Conservation (phyloP, 306 rosid species). For the Sicyos edulis region DNA sequence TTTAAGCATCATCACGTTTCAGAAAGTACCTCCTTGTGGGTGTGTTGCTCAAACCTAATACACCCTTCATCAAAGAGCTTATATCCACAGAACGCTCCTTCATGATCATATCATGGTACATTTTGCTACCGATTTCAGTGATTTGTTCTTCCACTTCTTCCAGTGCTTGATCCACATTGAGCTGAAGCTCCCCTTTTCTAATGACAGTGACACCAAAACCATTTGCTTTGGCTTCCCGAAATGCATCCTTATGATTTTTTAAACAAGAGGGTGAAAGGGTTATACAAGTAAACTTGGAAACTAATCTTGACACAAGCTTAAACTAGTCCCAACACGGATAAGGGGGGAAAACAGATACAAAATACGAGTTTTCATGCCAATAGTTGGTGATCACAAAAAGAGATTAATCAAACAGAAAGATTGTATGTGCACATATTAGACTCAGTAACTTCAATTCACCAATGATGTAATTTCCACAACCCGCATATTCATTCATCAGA, state of each 20-base stretch:
- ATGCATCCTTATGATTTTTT: conserved; percentile 52
- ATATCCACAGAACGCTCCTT: conserved; percentile 76
- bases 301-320: background rate
- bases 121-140: conserved; percentile 84
- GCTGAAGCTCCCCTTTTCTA: conserved; percentile 80
- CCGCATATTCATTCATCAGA: background rate
- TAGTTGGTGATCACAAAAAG: conserved; percentile 1
- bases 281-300: background rate
- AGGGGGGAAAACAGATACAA: background rate
- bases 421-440: background rate
- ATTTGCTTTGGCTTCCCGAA: conserved; percentile 76
- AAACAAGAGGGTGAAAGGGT: background rate
- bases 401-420: background rate
- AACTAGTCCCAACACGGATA: background rate
- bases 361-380: background rate
- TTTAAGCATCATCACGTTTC: background rate
- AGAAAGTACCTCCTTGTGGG: conserved; percentile 53
- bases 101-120: conserved; percentile 78
- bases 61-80: conserved; percentile 83
- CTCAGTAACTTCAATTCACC: background rate
- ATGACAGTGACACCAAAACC: conserved; percentile 78
- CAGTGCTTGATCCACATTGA: conserved; percentile 71
- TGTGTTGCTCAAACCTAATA: conserved; percentile 49
- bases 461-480: background rate
- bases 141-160: conserved; percentile 90